Evolutionary conservation across 768 basidiomycete species (phyloP).

Genomic region (Lyophyllum decastes): DNA sequence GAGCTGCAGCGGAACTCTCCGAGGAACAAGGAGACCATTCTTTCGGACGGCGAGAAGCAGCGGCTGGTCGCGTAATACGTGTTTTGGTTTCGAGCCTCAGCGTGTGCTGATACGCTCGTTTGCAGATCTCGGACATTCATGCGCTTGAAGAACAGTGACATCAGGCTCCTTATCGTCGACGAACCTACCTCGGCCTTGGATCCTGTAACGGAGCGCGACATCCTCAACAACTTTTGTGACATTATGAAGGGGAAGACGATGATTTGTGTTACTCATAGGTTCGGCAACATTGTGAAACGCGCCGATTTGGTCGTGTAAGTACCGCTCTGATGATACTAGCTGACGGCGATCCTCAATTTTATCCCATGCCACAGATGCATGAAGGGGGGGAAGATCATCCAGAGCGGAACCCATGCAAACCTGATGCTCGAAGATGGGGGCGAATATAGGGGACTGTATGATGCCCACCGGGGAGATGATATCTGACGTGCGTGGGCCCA

Average conservation of each 20-base stretch:
- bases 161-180: slow-evolving; percentile 54
- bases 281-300: slow-evolving; percentile 45
- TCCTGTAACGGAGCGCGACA: slow-evolving; percentile 49
- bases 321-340: not conserved
- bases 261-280: slow-evolving; percentile 59
- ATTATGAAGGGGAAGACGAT: slow-evolving; percentile 50
- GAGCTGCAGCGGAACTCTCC: slow-evolving; percentile 31
- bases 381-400: slow-evolving; percentile 7
- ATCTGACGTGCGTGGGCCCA: not conserved
- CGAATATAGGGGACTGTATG: not conserved
- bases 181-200: slow-evolving; percentile 63
- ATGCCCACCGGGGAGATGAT: not conserved
- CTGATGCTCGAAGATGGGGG: not conserved
- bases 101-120: too few relatives aligned
- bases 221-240: slow-evolving; percentile 41
- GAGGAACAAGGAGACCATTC: slow-evolving; percentile 25
- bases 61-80: slow-evolving; percentile 45
- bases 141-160: slow-evolving; percentile 37
- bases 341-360: not conserved
- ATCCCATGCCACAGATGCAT: slow-evolving; percentile 1
- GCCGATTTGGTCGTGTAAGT: not conserved
- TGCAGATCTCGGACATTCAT: slow-evolving; percentile 48
- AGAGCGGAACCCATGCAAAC: not conserved
- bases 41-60: slow-evolving; percentile 51
- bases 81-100: not conserved